Evolutionary conservation across 768 basidiomycete species (phyloP).

Genomic region (Melanogaster broomeanus): DNA sequence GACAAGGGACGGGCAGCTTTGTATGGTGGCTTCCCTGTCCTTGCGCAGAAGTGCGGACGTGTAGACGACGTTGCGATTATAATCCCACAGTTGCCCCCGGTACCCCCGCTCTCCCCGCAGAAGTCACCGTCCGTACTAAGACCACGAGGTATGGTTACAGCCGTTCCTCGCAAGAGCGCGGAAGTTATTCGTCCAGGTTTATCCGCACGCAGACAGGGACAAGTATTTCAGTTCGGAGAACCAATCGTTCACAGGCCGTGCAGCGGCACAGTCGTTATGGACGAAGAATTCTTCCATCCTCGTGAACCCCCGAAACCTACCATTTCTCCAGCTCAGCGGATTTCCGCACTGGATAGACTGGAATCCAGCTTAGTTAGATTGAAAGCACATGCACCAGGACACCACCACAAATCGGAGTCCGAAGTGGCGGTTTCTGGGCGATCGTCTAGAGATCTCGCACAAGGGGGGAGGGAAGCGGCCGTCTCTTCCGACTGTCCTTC

Average conservation of each 20-base stretch:
- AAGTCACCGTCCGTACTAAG: background rate
- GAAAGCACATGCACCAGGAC: conserved; percentile 29
- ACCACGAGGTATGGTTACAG: background rate
- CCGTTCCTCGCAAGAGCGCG: conserved; percentile 8
- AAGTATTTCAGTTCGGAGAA: conserved; percentile 21
- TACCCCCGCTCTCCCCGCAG: background rate
- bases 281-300: conserved; percentile 14
- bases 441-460: background rate
- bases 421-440: conserved; percentile 9
- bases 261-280: conserved; percentile 2
- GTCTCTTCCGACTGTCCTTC: conserved; percentile 18
- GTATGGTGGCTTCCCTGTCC: background rate
- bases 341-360: conserved; percentile 34
- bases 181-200: conserved; percentile 4
- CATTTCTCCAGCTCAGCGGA: conserved; percentile 14
- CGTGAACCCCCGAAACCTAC: conserved; percentile 24
- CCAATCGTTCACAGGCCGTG: background rate
- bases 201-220: conserved; percentile 22
- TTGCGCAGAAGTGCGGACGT: background rate
- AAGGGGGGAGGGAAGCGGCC: conserved; percentile 17
- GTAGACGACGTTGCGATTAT: background rate
- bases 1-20: background rate
- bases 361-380: conserved; percentile 36
- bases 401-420: conserved; percentile 22
- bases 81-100: background rate